Evolutionary conservation across 2,329 filamentous ascomycete genomes (phyloP).

Genomic region (Colletotrichum musicola): DNA sequence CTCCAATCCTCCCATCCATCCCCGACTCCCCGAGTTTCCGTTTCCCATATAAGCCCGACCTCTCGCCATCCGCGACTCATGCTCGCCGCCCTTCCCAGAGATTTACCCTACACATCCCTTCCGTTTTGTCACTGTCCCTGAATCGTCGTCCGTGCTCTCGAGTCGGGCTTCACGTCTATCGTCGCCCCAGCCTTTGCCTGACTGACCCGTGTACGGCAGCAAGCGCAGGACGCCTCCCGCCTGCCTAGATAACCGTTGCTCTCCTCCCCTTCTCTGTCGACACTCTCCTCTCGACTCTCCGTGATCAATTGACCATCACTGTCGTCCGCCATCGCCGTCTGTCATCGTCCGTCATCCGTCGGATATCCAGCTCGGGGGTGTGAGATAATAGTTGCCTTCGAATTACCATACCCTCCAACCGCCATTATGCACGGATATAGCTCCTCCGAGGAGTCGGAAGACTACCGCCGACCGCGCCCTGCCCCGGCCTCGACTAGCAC

Average conservation of each 20-base stretch:
- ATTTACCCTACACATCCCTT: slow-evolving; percentile 19
- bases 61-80: slow-evolving; percentile 25
- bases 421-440: slow-evolving; percentile 60
- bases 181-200: not conserved
- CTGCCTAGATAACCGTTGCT: slow-evolving; percentile 11
- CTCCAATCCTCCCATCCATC: not conserved
- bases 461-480: slow-evolving; percentile 53
- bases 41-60: slow-evolving; percentile 23
- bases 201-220: slow-evolving; percentile 19
- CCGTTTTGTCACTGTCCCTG: slow-evolving; percentile 11
- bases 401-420: not conserved
- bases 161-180: not conserved
- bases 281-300: not conserved
- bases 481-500: slow-evolving; percentile 50
- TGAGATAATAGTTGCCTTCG: too few species aligned
- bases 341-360: too few species aligned
- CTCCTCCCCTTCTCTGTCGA: not conserved
- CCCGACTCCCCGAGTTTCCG: not conserved
- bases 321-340: not conserved
- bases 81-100: not conserved
- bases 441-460: slow-evolving; percentile 64
- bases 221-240: not conserved
- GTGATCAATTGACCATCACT: slow-evolving; percentile 2
- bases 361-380: too few species aligned
- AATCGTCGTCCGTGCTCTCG: slow-evolving; percentile 25